These are phyloP conservation scores for Fusarium napiforme DNA, from an alignment of 2,329 filamentous ascomycete species.

Conservation along the genomic window DNA sequence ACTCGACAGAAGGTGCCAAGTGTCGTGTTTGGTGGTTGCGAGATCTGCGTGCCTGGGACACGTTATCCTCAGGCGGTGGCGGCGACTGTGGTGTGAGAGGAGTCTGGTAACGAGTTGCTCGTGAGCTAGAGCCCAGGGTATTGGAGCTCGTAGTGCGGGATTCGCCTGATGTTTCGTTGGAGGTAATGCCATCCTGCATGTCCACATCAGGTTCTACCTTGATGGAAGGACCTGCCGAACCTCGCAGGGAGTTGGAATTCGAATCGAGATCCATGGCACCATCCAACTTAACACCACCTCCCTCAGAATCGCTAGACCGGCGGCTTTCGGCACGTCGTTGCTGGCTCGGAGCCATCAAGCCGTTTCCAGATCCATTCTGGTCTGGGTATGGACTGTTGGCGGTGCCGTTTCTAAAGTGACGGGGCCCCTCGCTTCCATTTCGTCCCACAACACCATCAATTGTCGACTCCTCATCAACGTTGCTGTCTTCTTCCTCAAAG, in stretches of 20 bases:
- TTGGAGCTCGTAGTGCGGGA: constrained; percentile 31
- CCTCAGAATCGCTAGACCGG: constrained; percentile 54
- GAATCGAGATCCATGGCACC: constrained; percentile 56
- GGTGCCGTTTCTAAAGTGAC: background rate
- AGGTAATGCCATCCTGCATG: constrained; percentile 22
- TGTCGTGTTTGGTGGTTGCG: constrained; percentile 13
- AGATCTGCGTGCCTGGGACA: constrained; percentile 1
- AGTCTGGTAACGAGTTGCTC: constrained; percentile 15
- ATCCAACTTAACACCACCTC: constrained; percentile 59
- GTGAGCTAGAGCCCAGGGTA: constrained; percentile 6
- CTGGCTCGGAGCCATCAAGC: background rate
- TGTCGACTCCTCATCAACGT: constrained; percentile 46
- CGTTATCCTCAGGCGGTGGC: background rate
- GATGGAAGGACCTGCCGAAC: constrained; percentile 42
- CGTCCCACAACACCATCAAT: background rate
- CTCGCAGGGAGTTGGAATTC: constrained; percentile 42
- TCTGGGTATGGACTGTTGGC: background rate
- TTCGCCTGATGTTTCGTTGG: constrained; percentile 14
- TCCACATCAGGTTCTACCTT: constrained; percentile 51
- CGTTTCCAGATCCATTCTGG: background rate
- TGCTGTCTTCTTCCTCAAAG: constrained; percentile 54
- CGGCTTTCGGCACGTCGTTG: constrained; percentile 37
- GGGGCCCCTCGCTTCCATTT: constrained; percentile 2
- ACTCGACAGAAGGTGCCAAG: constrained; percentile 66
- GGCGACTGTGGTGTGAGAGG: constrained; percentile 35